These are phyloP conservation scores for Abrus precatorius DNA, from an alignment of 306 rosid species.

Conservation along the genomic window DNA sequence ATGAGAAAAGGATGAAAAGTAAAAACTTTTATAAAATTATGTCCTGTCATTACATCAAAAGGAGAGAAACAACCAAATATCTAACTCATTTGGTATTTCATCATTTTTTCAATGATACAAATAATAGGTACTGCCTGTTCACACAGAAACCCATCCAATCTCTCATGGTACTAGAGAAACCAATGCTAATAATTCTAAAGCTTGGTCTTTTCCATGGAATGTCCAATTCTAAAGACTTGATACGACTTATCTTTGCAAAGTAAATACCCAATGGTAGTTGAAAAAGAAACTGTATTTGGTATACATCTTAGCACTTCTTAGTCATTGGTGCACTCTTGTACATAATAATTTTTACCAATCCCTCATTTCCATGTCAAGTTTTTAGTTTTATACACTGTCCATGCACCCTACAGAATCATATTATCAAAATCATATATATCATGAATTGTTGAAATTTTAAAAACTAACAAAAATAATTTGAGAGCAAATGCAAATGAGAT, in stretches of 20 bases:
- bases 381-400: not conserved
- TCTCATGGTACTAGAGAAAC: constrained; percentile 30
- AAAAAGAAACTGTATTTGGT: not conserved
- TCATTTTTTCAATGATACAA: constrained; percentile 20
- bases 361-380: not conserved
- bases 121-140: not conserved
- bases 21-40: constrained; percentile 17
- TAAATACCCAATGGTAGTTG: not conserved
- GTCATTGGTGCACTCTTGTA: not conserved
- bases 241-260: constrained; percentile 3
- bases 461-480: not conserved
- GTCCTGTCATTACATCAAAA: constrained; percentile 25
- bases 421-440: constrained; percentile 27
- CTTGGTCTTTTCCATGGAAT: constrained; percentile 8
- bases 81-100: constrained; percentile 29
- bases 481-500: not conserved
- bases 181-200: constrained; percentile 31
- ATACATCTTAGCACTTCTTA: constrained; percentile 13
- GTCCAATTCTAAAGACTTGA: constrained; percentile 10
- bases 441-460: not conserved
- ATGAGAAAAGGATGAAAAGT: constrained; percentile 21
- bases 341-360: not conserved
- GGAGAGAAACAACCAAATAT: constrained; percentile 15
- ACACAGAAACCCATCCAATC: not conserved
- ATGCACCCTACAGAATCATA: not conserved